A percentile compares a stretch with the other conserved stretches of the same genome.
Conservation (phyloP, 116 monocot species). For the Trichopus zeylanicus region DNA sequence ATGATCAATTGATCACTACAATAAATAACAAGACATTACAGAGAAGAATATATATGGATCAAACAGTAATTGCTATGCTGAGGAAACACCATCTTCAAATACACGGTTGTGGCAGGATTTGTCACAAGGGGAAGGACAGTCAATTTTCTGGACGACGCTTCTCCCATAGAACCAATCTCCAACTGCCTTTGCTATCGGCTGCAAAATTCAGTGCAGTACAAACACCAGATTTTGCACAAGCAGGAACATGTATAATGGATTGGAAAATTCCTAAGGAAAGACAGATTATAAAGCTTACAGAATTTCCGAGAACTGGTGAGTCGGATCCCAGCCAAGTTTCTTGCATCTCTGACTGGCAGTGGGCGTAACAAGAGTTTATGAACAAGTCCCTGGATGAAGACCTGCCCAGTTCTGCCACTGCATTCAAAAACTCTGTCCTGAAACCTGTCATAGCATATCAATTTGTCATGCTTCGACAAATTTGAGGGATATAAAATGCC, state of each 20-base stretch:
- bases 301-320: conserved; percentile 52
- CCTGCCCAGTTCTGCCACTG: conserved; percentile 19
- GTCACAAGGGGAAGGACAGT: conserved; percentile 76
- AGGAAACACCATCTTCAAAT: conserved; percentile 11
- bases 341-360: conserved; percentile 71
- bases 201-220: conserved; percentile 7
- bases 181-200: conserved; percentile 72
- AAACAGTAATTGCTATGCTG: conserved; percentile 32
- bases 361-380: conserved; percentile 83
- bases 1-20: too few species aligned
- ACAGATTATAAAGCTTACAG: conserved; percentile 29
- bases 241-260: too few species aligned
- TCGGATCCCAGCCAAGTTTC: conserved; percentile 53
- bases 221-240: too few species aligned
- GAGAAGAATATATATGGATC: neutral
- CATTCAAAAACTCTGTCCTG: conserved; percentile 51
- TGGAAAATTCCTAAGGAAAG: too few species aligned
- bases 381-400: conserved; percentile 54
- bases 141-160: conserved; percentile 42
- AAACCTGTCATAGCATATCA: conserved; percentile 57
- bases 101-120: conserved; percentile 43
- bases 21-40: neutral
- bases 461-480: too few species aligned
- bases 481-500: too few species aligned
- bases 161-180: conserved; percentile 75